Evolutionary conservation across 2,329 filamentous ascomycete species (phyloP), one percentile per base, ranked within the genome.

Genomic region (Leptographium wingfieldii): DNA sequence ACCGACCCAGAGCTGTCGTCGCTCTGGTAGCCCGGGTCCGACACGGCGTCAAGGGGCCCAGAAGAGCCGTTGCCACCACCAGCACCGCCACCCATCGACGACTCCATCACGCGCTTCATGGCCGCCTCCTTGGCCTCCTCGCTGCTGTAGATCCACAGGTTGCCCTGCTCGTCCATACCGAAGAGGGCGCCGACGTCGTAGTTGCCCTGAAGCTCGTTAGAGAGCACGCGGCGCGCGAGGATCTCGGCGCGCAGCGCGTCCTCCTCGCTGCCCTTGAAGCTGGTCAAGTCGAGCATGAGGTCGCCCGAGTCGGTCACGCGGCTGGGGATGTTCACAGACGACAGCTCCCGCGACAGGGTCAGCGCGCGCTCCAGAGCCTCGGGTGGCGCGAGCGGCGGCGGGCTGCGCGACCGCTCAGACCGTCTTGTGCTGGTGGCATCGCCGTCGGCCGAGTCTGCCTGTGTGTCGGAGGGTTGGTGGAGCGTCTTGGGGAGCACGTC

Each of bases 81-180:
- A 9, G 12, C 49, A 27, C 49, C 49, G 7, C 14, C 16, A 4
- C 25, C 49, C 56, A 82, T 69, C 11, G 77, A 74, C 10, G 77
- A 74, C 60, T 81, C 79, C 62, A 80, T 77, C 1, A 80, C 80
- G 66, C 76, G 80, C 70, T 87, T 85, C 75, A 86, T 86, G 38
- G 92, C 92, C 7, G 88, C 87, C 67, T 94, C 87, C 69, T 96
- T 97, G 29, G 94, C 91, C 69, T 96, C 92, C 71, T 97, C 92
- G 67, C 92, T 97, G 73, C 91, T 94, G 75, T 99, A 99, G 65
- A 99, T 97, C 92, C 94, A 97, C n/a, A 99, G 79, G 68, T 99
- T 99, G 7, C 94, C 94, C 62, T 94, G 85, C 68, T 95, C 91
- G 69, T 99, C 94, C 53, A 94, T 92, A 14, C 92, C 94, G 67